Evolutionary conservation across 2,329 filamentous ascomycete species (phyloP).

Genomic region (Cadophora gregata): DNA sequence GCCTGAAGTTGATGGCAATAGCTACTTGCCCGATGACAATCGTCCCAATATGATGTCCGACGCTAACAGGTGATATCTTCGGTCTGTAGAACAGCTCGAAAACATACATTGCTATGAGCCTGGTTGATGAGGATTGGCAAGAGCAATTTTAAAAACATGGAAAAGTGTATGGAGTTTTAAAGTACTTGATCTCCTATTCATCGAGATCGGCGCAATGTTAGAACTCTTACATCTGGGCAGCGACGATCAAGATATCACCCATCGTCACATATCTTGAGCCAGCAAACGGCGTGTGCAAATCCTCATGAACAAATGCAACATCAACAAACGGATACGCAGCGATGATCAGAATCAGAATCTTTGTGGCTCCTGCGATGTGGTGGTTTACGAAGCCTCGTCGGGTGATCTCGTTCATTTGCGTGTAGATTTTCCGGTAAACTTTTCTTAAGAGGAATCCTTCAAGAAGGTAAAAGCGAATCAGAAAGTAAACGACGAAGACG

Average conservation of each 20-base stretch:
- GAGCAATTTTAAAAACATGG: neutral
- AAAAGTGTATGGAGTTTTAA: neutral
- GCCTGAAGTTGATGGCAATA: slow-evolving; percentile 47
- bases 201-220: neutral
- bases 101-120: slow-evolving; percentile 52
- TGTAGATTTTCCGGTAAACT: slow-evolving; percentile 47
- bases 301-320: slow-evolving; percentile 45
- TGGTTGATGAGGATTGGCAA: slow-evolving; percentile 14
- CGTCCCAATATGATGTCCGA: slow-evolving; percentile 48
- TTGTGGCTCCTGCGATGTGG: slow-evolving; percentile 51
- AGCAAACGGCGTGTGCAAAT: slow-evolving; percentile 44
- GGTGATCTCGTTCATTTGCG: slow-evolving; percentile 45
- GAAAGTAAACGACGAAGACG: slow-evolving; percentile 40
- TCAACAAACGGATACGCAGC: slow-evolving; percentile 51
- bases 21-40: slow-evolving; percentile 49
- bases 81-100: slow-evolving; percentile 52
- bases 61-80: slow-evolving; percentile 49
- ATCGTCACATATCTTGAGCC: slow-evolving; percentile 44
- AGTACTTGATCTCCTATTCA: no score
- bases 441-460: slow-evolving; percentile 47
- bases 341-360: slow-evolving; percentile 48
- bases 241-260: slow-evolving; percentile 50
- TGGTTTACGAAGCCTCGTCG: slow-evolving; percentile 53
- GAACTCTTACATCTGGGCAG: slow-evolving; percentile 45
- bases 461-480: slow-evolving; percentile 46